Percentiles rank a stretch among this genome's conserved stretches.
Evolutionary conservation across 495 filamentous ascomycete genomes (phyloP).

Genomic region (Annulohypoxylon bovei): DNA sequence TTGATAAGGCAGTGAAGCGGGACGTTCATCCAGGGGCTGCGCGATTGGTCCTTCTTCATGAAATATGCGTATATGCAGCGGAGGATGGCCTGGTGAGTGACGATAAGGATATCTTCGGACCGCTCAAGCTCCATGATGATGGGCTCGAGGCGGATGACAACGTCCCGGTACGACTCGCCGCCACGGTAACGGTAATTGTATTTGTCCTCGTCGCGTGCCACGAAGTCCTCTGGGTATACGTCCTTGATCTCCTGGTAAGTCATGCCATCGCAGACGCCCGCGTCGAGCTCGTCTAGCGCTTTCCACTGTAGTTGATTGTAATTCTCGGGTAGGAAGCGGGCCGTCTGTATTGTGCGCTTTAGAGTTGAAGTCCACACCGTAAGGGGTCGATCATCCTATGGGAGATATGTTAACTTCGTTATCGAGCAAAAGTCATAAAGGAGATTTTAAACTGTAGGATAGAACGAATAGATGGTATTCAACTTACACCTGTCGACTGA

Average conservation of each 20-base stretch:
- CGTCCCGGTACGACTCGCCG: slow-evolving; percentile 96
- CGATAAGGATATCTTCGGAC: slow-evolving; percentile 95
- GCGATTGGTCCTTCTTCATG: slow-evolving; percentile 92
- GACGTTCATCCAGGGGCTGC: slow-evolving; percentile 92
- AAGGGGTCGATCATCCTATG: slow-evolving; percentile 72
- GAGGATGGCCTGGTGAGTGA: slow-evolving; percentile 96
- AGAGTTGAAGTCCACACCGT: slow-evolving; percentile 98
- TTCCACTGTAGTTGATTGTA: slow-evolving; percentile 98
- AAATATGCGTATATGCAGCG: slow-evolving; percentile 99
- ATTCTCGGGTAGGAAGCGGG: slow-evolving; percentile 75
- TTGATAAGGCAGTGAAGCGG: slow-evolving; percentile 96
- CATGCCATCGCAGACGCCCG: slow-evolving; percentile 94
- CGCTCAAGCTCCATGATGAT: slow-evolving; percentile 99
- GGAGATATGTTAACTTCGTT: slow-evolving; percentile 16
- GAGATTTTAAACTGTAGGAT: not conserved
- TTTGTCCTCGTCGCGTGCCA: slow-evolving; percentile 94
- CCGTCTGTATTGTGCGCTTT: slow-evolving; percentile 90
- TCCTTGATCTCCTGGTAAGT: slow-evolving; percentile 93
- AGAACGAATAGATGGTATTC: not conserved
- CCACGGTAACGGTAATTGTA: slow-evolving; percentile 99
- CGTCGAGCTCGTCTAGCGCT: slow-evolving; percentile 95
- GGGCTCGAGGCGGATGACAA: slow-evolving; percentile 95
- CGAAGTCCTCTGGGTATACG: slow-evolving; percentile 91
- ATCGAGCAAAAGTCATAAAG: not conserved
- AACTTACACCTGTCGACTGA: slow-evolving; percentile 76